Base-by-base conservation (phyloP, 169 alveolate genomes). In the Cryptosporidium felis region DNA sequence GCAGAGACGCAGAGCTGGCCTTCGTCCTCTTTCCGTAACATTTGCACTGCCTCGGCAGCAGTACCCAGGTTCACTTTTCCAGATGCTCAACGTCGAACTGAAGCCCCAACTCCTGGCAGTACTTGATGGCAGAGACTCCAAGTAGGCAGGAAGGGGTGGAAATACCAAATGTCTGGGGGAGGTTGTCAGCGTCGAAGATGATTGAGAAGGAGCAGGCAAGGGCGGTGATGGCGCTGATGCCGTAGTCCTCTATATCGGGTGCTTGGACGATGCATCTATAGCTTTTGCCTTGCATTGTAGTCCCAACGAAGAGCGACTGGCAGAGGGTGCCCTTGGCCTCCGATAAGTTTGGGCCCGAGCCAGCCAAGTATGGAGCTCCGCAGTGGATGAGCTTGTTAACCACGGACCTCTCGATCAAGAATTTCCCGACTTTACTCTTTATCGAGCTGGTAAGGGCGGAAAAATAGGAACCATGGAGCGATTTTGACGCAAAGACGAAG, bases 251-350 rank as follows among this genome's bases (percentile, higher is more conserved):
- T 12, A 49, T 28, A 56, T 74, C 85, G 18, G 34, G 36, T n/a
- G 59, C 56, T 32, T 36, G 45, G 23, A 74, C 66, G 18, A 58
- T 41, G 66, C 85, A 74, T 34, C 40, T 74, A 21, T 53, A 74
- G 58, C 16, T 49, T 42, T 74, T 74, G 32, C 85, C 85, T 53
- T 74, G 85, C 67, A 74, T 53, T 16, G 66, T 74, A 32, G 60
- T 49, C 16, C 85, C 85, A 30, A 74, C 56, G 16, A 74, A 74
- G 21, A 53, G 32, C 21, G 74, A 6, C 6, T 49, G 38, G 14
- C 28, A 34, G 12, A 53, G 60, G 10, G 63, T 74, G 10, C 42
- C 67, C 12, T n/a, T 36, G 34, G 85, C 85, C 5, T 74, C 56
- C 12, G 85, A 38, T 14, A 56, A 14, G 56, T 74, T 67, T 9